Conservation (phyloP, 805 yeast genomes). For the Geotrichum ghanense region DNA sequence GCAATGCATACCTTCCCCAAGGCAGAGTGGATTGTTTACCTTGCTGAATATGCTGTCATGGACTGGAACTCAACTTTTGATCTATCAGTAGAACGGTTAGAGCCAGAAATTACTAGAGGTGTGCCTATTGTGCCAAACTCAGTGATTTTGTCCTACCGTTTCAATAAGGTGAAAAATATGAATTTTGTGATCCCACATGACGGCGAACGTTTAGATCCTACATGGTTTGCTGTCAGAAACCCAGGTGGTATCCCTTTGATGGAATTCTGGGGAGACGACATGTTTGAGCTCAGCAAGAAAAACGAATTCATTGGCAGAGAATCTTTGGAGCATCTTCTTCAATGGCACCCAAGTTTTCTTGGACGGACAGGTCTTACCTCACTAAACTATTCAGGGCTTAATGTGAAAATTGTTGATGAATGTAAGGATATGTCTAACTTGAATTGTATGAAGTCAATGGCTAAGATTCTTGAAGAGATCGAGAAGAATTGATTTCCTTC, state of each 20-base stretch:
- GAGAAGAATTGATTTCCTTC: too few species aligned
- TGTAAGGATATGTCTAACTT: not conserved
- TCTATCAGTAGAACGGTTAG: slow-evolving; percentile 47
- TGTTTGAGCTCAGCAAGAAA: slow-evolving; percentile 40
- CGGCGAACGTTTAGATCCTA: slow-evolving; percentile 48
- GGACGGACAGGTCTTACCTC: not conserved
- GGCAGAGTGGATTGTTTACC: slow-evolving; percentile 82
- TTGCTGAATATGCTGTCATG: slow-evolving; percentile 69
- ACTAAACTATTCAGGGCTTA: not conserved
- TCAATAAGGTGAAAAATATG: slow-evolving; percentile 41
- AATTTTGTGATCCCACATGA: slow-evolving; percentile 62
- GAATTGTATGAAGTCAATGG: not conserved
- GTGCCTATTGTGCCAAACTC: slow-evolving; percentile 48
- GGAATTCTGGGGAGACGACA: slow-evolving; percentile 73
- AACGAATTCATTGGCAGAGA: slow-evolving; percentile 27
- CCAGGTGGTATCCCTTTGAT: slow-evolving; percentile 55
- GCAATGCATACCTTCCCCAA: slow-evolving; percentile 92
- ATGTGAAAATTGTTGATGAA: not conserved
- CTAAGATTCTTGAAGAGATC: too few species aligned
- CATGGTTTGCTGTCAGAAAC: slow-evolving; percentile 60
- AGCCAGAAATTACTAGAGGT: slow-evolving; percentile 52
- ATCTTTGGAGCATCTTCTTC: slow-evolving; percentile 61
- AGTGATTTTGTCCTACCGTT: slow-evolving; percentile 39
- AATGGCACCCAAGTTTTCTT: slow-evolving; percentile 86
- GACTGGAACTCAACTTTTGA: slow-evolving; percentile 49